phyloP scores from a whole-genome alignment of 2,329 filamentous ascomycete genomes.

The Seiridium unicorne region DNA sequence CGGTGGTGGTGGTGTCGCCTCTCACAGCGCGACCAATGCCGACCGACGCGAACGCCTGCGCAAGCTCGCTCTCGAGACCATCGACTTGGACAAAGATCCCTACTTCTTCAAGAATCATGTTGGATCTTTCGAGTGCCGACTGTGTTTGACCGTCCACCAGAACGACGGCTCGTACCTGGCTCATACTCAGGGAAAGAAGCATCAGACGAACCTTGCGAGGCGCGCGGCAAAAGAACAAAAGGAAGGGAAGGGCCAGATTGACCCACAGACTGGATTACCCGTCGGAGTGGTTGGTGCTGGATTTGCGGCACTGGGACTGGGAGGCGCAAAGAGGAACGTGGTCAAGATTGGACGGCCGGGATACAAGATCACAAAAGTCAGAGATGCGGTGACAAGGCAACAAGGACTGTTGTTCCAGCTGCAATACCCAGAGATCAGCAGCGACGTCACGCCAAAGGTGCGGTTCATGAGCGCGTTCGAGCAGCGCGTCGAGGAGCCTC shows the following conservation, averaged over 20 bases:
- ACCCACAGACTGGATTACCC: constrained; percentile 68
- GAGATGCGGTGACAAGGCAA: constrained; percentile 85
- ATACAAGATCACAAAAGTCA: constrained; percentile 96
- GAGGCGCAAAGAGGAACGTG: constrained; percentile 72
- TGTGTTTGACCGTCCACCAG: constrained; percentile 96
- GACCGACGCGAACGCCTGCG: constrained; percentile 96
- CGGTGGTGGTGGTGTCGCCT: constrained; percentile 94
- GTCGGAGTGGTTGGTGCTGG: constrained; percentile 74
- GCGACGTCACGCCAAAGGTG: constrained; percentile 75
- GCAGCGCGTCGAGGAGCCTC: constrained; percentile 88
- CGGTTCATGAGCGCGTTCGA: constrained; percentile 98
- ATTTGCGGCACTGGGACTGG: constrained; percentile 51
- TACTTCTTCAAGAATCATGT: constrained; percentile 99
- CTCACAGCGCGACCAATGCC: constrained; percentile 88
- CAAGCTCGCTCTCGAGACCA: constrained; percentile 97
- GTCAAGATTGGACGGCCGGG: constrained; percentile 95
- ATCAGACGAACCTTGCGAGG: constrained; percentile 95
- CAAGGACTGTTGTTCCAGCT: constrained; percentile 93
- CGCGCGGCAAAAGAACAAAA: constrained; percentile 94
- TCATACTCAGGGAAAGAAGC: constrained; percentile 97
- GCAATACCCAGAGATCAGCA: constrained; percentile 87
- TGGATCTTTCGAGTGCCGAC: constrained; percentile 94
- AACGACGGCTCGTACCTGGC: constrained; percentile 99
- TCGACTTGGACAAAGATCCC: constrained; percentile 98
- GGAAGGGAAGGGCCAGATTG: constrained; percentile 72